These are phyloP conservation scores for Rauvolfia tetraphylla DNA, from an alignment of 257 asterid species.

Conservation along the genomic window DNA sequence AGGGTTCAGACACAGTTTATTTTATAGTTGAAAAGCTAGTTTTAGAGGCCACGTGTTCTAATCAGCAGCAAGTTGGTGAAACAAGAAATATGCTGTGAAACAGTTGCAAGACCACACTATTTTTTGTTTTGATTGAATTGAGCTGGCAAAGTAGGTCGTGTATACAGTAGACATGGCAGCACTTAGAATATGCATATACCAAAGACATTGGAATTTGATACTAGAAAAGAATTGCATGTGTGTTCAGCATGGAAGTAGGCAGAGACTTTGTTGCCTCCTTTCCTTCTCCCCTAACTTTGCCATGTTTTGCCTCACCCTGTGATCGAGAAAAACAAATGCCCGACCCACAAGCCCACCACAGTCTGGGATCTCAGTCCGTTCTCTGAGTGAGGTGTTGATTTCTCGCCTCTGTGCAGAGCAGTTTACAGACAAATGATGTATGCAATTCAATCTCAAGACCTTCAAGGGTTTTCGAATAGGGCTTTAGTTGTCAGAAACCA, in stretches of 20 bases:
- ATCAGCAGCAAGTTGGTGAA: not conserved
- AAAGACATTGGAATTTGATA: constrained; percentile 6
- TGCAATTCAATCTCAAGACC: not conserved
- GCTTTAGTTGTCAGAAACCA: not conserved
- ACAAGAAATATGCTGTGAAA: not conserved
- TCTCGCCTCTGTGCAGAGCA: not conserved
- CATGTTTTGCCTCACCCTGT: no score
- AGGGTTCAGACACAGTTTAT: not conserved
- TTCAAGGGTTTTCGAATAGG: not conserved
- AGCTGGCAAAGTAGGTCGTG: not conserved
- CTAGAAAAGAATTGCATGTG: not conserved
- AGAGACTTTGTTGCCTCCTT: constrained; percentile 28
- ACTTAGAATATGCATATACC: not conserved
- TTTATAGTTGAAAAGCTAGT: not conserved
- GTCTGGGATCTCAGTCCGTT: no score
- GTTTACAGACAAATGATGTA: not conserved
- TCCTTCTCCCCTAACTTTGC: no score
- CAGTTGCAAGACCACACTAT: not conserved
- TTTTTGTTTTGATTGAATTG: not conserved
- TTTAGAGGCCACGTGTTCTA: not conserved
- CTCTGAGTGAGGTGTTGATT: no score
- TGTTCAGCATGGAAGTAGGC: constrained; percentile 25
- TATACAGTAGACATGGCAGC: not conserved
- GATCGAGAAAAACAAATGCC: no score
- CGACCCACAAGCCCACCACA: no score